Percentiles rank a stretch among this genome's conserved stretches.
phyloP scores from a whole-genome alignment of 192 early-diverging fungal genomes.

The Coemansia sp. region DNA sequence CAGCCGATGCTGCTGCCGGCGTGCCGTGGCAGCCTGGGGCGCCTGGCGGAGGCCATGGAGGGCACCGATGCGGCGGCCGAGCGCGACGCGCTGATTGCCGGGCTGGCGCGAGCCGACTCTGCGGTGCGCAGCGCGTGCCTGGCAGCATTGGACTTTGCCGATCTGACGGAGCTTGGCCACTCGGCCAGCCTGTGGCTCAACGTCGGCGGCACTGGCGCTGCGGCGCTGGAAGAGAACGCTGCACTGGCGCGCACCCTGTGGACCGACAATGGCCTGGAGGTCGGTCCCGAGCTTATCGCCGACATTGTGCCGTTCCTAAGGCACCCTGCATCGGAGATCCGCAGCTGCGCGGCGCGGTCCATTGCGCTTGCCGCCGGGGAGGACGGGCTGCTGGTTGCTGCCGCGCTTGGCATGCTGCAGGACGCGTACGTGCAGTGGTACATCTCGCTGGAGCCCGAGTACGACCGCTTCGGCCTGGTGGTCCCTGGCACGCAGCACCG shows the following conservation, averaged over 20 bases:
- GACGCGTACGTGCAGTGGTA: constrained; percentile 49
- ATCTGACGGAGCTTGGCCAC: constrained; percentile 35
- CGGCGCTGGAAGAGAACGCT: constrained; percentile 39
- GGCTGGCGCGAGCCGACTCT: constrained; percentile 31
- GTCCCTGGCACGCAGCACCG: constrained; percentile 81
- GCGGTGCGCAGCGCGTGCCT: constrained; percentile 44
- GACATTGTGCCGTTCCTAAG: constrained; percentile 27
- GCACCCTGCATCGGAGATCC: constrained; percentile 21
- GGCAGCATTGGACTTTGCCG: constrained; percentile 45
- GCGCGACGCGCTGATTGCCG: constrained; percentile 36
- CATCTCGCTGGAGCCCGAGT: constrained; percentile 75
- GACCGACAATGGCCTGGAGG: constrained; percentile 44
- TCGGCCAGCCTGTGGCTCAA: constrained; percentile 34
- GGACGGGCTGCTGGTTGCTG: not conserved
- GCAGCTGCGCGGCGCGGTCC: constrained; percentile 24
- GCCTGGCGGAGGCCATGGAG: constrained; percentile 57
- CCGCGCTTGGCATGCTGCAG: constrained; percentile 16
- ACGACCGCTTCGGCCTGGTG: constrained; percentile 87
- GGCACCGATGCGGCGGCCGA: constrained; percentile 30
- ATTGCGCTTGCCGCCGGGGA: constrained; percentile 14
- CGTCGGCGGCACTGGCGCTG: constrained; percentile 18
- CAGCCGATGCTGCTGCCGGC: constrained; percentile 45
- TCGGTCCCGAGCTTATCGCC: constrained; percentile 18
- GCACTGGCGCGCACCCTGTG: constrained; percentile 33
- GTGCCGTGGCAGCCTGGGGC: constrained; percentile 52